A percentile compares a stretch with the other conserved stretches of the same genome.
These are phyloP conservation scores for Cryptosporidium ubiquitum DNA, from an alignment of 169 alveolate genomes.

Conservation along the genomic window DNA sequence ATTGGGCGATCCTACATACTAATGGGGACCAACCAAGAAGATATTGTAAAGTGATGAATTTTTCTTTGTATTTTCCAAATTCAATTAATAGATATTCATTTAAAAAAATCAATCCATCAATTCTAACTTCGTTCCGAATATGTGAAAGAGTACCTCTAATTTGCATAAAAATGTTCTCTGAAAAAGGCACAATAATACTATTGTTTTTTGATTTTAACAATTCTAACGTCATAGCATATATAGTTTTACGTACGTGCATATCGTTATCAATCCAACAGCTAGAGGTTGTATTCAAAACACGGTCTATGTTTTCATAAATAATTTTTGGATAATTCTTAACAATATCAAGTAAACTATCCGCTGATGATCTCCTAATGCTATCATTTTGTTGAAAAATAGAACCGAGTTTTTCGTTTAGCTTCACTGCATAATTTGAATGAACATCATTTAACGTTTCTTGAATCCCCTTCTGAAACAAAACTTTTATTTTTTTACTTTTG, in stretches of 20 bases:
- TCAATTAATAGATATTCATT: slow-evolving; percentile 28
- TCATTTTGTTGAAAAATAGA: slow-evolving; percentile 52
- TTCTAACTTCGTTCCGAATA: slow-evolving; percentile 49
- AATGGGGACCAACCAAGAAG: slow-evolving; percentile 56
- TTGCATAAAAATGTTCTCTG: slow-evolving; percentile 37
- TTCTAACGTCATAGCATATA: slow-evolving; percentile 15
- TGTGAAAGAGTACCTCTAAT: slow-evolving; percentile 45
- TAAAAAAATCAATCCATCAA: slow-evolving; percentile 47
- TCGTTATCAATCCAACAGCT: slow-evolving; percentile 70
- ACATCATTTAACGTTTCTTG: not conserved
- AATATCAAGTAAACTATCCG: slow-evolving; percentile 39
- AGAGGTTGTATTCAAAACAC: slow-evolving; percentile 27
- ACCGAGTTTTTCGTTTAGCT: slow-evolving; percentile 41
- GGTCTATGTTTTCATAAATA: slow-evolving; percentile 60
- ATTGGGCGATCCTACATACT: slow-evolving; percentile 41
- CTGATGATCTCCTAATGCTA: slow-evolving; percentile 28
- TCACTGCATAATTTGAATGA: not conserved
- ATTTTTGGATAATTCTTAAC: slow-evolving; percentile 30
- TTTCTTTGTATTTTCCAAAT: slow-evolving; percentile 42
- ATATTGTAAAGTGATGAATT: slow-evolving; percentile 22
- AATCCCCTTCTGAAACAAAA: slow-evolving; percentile 15
- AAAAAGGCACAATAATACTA: slow-evolving; percentile 5
- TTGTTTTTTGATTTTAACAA: not conserved
- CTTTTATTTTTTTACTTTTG: slow-evolving; percentile 31
- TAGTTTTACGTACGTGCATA: not conserved